Percentiles rank a stretch among this genome's conserved stretches.
These are phyloP conservation scores for Lolium multiflorum DNA, from an alignment of 176 grass and related monocot species.

Conservation along the genomic window DNA sequence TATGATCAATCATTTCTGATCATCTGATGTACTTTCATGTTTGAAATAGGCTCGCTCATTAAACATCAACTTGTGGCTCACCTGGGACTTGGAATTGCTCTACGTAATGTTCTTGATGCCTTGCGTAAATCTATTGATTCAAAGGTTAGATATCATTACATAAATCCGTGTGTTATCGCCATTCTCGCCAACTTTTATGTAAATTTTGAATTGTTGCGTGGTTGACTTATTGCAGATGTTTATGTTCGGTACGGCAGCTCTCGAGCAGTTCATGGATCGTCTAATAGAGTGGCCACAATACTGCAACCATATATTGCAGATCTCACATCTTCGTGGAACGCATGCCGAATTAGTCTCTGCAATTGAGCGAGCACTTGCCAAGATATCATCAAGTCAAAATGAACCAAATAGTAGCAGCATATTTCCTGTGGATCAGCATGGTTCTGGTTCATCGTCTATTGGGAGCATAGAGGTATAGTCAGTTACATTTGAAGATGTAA, in stretches of 20 bases:
- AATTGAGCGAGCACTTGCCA: slow-evolving; percentile 84
- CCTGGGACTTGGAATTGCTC: slow-evolving; percentile 76
- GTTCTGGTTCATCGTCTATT: slow-evolving; percentile 62
- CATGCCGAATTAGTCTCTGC: slow-evolving; percentile 79
- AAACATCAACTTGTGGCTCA: slow-evolving; percentile 89
- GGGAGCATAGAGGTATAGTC: slow-evolving; percentile 76
- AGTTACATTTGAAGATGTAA: slow-evolving; percentile 33
- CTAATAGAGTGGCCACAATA: slow-evolving; percentile 93
- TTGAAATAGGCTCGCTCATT: slow-evolving; percentile 83
- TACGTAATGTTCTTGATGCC: slow-evolving; percentile 90
- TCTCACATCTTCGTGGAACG: slow-evolving; percentile 93
- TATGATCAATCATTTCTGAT: slow-evolving; percentile 24
- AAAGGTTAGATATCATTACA: slow-evolving; percentile 63
- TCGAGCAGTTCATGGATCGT: slow-evolving; percentile 95
- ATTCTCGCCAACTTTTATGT: slow-evolving; percentile 1
- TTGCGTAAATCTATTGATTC: slow-evolving; percentile 96
- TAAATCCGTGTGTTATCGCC: slow-evolving; percentile 25
- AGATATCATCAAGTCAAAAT: slow-evolving; percentile 90
- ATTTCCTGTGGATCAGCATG: slow-evolving; percentile 71
- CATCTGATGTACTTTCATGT: slow-evolving; percentile 31
- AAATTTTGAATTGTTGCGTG: slow-evolving; percentile 35
- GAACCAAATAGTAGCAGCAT: slow-evolving; percentile 64
- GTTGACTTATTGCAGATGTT: slow-evolving; percentile 82
- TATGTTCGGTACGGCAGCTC: slow-evolving; percentile 87
- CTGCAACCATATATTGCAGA: slow-evolving; percentile 98